phyloP scores from a whole-genome alignment of 2,329 filamentous ascomycete species.

The Penicillium sp. region DNA sequence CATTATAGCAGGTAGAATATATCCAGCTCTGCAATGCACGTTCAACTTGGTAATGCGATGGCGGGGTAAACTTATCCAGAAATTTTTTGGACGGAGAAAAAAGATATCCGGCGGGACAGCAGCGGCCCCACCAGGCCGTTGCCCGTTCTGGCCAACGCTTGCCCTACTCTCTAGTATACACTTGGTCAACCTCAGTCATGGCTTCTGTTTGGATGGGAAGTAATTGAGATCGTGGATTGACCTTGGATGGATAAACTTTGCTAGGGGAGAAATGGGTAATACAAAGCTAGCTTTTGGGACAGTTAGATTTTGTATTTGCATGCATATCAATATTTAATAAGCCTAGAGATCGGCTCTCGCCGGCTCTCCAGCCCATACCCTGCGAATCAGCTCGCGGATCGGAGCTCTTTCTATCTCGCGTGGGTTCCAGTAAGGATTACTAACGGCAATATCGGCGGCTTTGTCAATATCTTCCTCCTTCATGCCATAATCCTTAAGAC shows the following conservation, averaged over 20 bases:
- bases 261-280: background rate
- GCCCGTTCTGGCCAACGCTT: background rate
- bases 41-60: background rate
- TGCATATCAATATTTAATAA: background rate
- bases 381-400: conserved; percentile 54
- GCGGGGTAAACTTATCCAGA: conserved; percentile 14
- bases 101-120: background rate
- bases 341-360: conserved; percentile 52
- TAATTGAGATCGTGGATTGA: background rate
- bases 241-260: background rate
- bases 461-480: conserved; percentile 59
- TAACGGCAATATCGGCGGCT: conserved; percentile 56
- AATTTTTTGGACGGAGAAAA: conserved; percentile 4
- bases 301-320: background rate
- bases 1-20: conserved; percentile 18
- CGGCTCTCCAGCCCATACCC: conserved; percentile 59
- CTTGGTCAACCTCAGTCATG: too few relatives aligned
- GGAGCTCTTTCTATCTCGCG: conserved; percentile 49
- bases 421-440: conserved; percentile 59
- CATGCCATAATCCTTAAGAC: conserved; percentile 55
- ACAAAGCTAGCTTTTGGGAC: too few relatives aligned
- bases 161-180: too few relatives aligned
- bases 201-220: background rate
- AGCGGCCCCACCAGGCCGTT: background rate
- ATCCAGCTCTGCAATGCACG: background rate